Evolutionary conservation across 2,329 filamentous ascomycete genomes (phyloP).

Genomic region (Ploettnerulaceae sp.): DNA sequence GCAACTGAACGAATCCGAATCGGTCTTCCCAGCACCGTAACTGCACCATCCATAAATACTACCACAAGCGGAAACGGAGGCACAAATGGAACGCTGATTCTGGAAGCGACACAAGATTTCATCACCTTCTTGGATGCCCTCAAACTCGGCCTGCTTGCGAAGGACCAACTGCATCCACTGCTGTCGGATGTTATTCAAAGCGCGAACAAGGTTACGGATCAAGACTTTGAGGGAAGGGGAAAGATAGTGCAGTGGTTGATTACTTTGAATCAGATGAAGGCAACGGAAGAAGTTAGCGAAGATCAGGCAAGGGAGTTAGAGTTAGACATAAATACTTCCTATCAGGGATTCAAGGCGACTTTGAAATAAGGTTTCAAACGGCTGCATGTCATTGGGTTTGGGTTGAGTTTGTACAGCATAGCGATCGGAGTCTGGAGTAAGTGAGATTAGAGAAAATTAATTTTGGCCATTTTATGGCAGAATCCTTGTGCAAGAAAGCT

Average conservation of each 20-base stretch:
- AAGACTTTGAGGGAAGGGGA: constrained; percentile 88
- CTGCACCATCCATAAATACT: constrained; percentile 44
- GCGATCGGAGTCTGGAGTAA: constrained; percentile 19
- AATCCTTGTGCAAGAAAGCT: neutral
- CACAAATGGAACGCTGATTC: constrained; percentile 58
- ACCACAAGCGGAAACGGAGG: constrained; percentile 38
- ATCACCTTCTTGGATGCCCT: constrained; percentile 97
- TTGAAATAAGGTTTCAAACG: constrained; percentile 25
- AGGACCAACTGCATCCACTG: constrained; percentile 92
- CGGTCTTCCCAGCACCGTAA: constrained; percentile 81
- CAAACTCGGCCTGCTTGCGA: constrained; percentile 85
- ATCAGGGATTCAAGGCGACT: constrained; percentile 77
- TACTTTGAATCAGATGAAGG: constrained; percentile 94
- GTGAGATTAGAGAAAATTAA: neutral
- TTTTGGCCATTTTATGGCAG: neutral
- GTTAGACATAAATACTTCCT: constrained; percentile 90
- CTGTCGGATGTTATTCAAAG: constrained; percentile 94
- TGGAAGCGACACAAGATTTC: constrained; percentile 94
- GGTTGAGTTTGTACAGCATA: constrained; percentile 14
- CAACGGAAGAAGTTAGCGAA: constrained; percentile 82
- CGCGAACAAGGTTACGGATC: constrained; percentile 93
- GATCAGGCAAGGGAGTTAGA: constrained; percentile 85
- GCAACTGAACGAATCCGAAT: constrained; percentile 90
- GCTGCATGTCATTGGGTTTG: neutral
- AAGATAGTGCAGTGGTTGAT: constrained; percentile 99